Base-by-base conservation (phyloP, 2,329 filamentous ascomycete genomes). In the Dactylella cylindrospora region DNA sequence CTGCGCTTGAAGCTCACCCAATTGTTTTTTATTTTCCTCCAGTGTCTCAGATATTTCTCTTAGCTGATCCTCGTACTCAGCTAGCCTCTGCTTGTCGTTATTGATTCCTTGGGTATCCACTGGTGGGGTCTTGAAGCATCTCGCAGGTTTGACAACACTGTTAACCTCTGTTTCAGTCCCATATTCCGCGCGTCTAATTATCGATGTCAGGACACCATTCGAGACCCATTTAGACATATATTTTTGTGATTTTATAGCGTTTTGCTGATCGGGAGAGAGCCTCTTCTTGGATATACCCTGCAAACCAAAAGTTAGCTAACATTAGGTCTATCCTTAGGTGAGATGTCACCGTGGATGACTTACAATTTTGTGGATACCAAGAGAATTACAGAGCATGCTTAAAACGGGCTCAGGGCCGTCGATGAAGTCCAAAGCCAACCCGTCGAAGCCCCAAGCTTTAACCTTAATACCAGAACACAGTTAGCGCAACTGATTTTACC, bases 351-450 rank as follows among this genome's bases (percentile, higher is more conserved):
- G 6, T 5, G 17, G n/a, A 7, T 10, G 29, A 47, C 54, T 17
- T 31, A 61, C 55, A 26, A 61, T 52, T 32, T 43, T 32, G n/a
- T 61, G 33, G 1, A 61, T 20, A 3, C 5, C 19, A 5, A 47
- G 13, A 15, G 35, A 84, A 9, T 83, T 80, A 72, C 90, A 96
- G 17, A 98, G 80, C 86, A 95, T 93, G 5, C 88, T 85, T 26
- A 97, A 75, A 1, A 98, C 88, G 1, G 87, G 80, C 1, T 85
- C 83, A 0, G 94, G 94, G 0, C 91, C 93, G 26, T 84, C 79
- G 4, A 98, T 71, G 57, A 80, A 88, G 69, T 97, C 86, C 20
- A 87, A 77, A 0, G 89, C 84, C 75, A 86, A 95, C 1, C 85
- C 84, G 65, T 94, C 85, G 43, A 98, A 80, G 0, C 55, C 55